Conservation (phyloP, 768 basidiomycete genomes). For the Phylloporus sp. region DNA sequence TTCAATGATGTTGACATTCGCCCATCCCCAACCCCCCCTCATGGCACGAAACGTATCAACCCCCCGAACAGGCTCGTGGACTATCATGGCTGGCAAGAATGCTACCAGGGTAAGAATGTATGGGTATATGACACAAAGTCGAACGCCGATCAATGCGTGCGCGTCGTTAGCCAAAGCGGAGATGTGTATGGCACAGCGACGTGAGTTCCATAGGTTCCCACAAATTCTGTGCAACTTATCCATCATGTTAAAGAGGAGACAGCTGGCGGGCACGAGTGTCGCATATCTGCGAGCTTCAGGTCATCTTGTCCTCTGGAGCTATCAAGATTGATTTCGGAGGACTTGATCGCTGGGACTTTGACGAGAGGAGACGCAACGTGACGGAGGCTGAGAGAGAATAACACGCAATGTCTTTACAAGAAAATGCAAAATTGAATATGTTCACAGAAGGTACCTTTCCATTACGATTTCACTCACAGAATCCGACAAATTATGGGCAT, state of each 20-base stretch:
- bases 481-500: too few species aligned
- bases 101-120: constrained; percentile 59
- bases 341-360: constrained; percentile 65
- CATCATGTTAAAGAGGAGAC: constrained; percentile 57
- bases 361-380: constrained; percentile 59
- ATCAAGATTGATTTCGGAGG: constrained; percentile 76
- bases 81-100: constrained; percentile 63
- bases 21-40: constrained; percentile 42
- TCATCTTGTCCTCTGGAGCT: constrained; percentile 52
- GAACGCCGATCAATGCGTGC: constrained; percentile 59
- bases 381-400: constrained; percentile 40
- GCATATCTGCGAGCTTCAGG: constrained; percentile 70
- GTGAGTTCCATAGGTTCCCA: constrained; percentile 39
- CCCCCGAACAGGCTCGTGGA: constrained; percentile 59
- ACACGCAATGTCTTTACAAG: too few species aligned
- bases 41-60: constrained; percentile 41
- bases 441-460: too few species aligned
- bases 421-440: too few species aligned
- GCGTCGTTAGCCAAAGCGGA: constrained; percentile 58
- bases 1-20: constrained; percentile 70
- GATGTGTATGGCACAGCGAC: constrained; percentile 74
- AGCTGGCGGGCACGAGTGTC: constrained; percentile 73
- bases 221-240: constrained; percentile 1
- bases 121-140: constrained; percentile 75
- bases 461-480: too few species aligned